Evolutionary conservation across 2,329 filamentous ascomycete species (phyloP).

Genomic region (Clarireedia sp.): DNA sequence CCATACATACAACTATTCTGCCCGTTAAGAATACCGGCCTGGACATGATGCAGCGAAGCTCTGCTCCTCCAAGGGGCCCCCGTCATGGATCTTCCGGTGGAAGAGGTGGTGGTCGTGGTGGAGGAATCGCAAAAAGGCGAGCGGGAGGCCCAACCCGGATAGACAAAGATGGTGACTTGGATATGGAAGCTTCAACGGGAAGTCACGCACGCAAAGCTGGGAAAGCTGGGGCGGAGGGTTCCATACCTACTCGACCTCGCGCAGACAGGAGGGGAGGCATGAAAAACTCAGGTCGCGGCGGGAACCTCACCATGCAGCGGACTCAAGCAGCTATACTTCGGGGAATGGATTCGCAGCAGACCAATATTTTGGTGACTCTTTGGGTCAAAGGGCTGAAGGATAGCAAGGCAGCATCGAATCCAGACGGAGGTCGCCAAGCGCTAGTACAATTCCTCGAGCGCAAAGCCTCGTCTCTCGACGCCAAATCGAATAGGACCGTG

Average conservation of each 20-base stretch:
- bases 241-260: slow-evolving; percentile 12
- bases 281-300: slow-evolving; percentile 27
- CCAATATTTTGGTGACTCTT: slow-evolving; percentile 26
- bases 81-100: slow-evolving; percentile 24
- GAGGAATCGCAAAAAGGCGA: slow-evolving; percentile 44
- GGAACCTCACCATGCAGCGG: slow-evolving; percentile 24
- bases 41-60: slow-evolving; percentile 14
- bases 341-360: slow-evolving; percentile 30
- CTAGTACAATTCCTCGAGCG: slow-evolving; percentile 63
- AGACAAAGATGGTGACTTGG: slow-evolving; percentile 54
- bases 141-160: slow-evolving; percentile 32
- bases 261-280: slow-evolving; percentile 25
- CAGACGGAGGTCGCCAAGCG: slow-evolving; percentile 57
- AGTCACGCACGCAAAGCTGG: slow-evolving; percentile 24
- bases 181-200: slow-evolving; percentile 42
- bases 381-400: slow-evolving; percentile 53
- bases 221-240: slow-evolving; percentile 18
- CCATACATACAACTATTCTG: background rate
- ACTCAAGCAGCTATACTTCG: slow-evolving; percentile 30
- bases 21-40: too few relatives aligned
- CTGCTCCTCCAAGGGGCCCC: slow-evolving; percentile 23
- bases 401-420: slow-evolving; percentile 60
- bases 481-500: slow-evolving; percentile 40
- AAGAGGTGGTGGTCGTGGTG: slow-evolving; percentile 29
- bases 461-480: slow-evolving; percentile 50